These are phyloP conservation scores for Pelargonium australe DNA, from an alignment of 441 rosid species.

Conservation along the genomic window DNA sequence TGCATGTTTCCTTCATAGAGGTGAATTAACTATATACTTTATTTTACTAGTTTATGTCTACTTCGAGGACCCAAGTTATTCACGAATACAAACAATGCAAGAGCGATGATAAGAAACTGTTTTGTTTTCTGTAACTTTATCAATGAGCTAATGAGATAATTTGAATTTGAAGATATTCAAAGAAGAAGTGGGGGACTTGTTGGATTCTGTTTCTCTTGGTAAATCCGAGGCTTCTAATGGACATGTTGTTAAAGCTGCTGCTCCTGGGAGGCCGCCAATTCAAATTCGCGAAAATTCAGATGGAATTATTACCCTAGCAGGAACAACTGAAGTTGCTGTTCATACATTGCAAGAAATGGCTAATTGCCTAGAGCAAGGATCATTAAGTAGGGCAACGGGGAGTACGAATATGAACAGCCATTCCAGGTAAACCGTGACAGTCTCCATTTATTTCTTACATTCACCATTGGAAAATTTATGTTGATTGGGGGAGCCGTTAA, in stretches of 20 bases:
- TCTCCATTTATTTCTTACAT: conserved; percentile 2
- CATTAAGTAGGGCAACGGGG: conserved; percentile 53
- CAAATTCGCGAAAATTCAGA: conserved; percentile 66
- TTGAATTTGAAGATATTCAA: conserved; percentile 48
- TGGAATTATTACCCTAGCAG: conserved; percentile 56
- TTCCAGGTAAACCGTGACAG: conserved; percentile 39
- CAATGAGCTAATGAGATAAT: conserved; percentile 18
- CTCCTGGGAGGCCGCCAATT: conserved; percentile 41
- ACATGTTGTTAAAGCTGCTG: conserved; percentile 34
- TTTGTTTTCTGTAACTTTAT: background rate
- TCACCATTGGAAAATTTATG: background rate
- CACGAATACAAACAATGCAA: background rate
- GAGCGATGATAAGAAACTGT: background rate
- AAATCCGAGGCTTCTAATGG: conserved; percentile 41
- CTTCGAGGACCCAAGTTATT: too few species aligned
- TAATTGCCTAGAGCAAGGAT: conserved; percentile 57
- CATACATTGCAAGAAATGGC: conserved; percentile 53
- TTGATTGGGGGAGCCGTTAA: background rate
- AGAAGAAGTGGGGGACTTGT: conserved; percentile 67
- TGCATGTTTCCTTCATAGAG: conserved; percentile 67
- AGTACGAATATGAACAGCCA: conserved; percentile 61
- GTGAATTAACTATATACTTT: conserved; percentile 20
- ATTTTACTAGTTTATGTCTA: background rate
- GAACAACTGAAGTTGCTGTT: conserved; percentile 52
- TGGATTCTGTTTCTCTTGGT: conserved; percentile 38